These are phyloP conservation scores for Teunomyces gatunensis DNA, from an alignment of 805 yeast genomes.

Conservation along the genomic window DNA sequence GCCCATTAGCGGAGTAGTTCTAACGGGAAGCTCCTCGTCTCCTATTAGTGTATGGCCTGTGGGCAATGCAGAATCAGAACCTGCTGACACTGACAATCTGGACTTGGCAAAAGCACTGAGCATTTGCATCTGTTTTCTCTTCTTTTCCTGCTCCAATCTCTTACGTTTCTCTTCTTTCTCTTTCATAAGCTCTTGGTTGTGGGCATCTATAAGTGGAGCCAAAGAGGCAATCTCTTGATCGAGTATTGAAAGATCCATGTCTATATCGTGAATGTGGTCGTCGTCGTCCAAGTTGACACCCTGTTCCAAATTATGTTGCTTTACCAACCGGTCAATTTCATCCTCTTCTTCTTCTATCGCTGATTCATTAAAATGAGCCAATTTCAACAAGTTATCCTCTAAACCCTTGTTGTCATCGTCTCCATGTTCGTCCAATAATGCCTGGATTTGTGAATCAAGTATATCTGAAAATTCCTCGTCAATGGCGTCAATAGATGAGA, in stretches of 20 bases:
- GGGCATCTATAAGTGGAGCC: conserved; percentile 39
- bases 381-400: conserved; percentile 15
- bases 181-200: conserved; percentile 25
- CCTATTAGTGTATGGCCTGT: conserved; percentile 1
- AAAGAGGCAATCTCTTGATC: conserved; percentile 42
- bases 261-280: conserved; percentile 13
- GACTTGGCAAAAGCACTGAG: conserved; percentile 3
- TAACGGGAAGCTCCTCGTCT: conserved; percentile 4
- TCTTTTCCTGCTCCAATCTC: conserved; percentile 20
- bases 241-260: conserved; percentile 28
- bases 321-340: conserved; percentile 34
- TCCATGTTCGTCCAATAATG: conserved; percentile 25
- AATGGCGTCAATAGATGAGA: conserved; percentile 26
- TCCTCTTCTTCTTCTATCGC: conserved; percentile 36
- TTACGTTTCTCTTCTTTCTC: conserved; percentile 20
- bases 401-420: conserved; percentile 11
- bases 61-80: conserved; percentile 2
- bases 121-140: conserved; percentile 11
- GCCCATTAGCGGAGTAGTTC: conserved; percentile 30
- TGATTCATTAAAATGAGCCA: conserved; percentile 19
- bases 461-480: conserved; percentile 27
- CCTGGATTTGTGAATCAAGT: conserved; percentile 32
- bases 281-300: conserved; percentile 28
- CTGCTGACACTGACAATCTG: conserved; percentile 4
- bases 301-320: conserved; percentile 34